Base-by-base conservation (phyloP, 2,329 filamentous ascomycete genomes). In the Coniochaeta ligniaria region DNA sequence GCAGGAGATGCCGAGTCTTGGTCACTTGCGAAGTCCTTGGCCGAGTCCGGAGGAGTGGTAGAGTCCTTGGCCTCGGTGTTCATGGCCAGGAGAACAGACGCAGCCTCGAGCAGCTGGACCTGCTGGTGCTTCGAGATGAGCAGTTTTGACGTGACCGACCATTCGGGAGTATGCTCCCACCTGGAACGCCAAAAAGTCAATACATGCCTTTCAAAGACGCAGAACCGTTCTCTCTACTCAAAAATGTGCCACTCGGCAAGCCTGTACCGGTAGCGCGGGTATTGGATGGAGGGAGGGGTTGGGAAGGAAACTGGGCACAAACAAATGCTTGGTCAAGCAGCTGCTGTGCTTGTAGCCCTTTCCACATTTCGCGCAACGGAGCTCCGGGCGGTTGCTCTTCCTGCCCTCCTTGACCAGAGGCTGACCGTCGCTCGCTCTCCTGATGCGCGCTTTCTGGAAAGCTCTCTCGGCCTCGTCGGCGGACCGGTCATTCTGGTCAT, bases 271-370 rank as follows among this genome's bases (percentile, higher is more conserved):
- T 22, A 26, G 56, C 54, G 35, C n/a, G n/a, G 41, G 26, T 45
- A 31, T 22, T 11, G 54, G 6, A 63, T 70, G 73, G 69, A 72
- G 68, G 69, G 66, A 69, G 71, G 73, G 67, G 60, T 64, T 65
- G 65, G 64, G 68, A 67, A 67, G 66, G 67, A 67, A 65, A 69
- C 60, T 66, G 86, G 83, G 80, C 83, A 96, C 95, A 86, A 88
- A 98, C 95, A 97, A 89, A 88, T 99, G 95, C 86, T 98, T 99
- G 75, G 91, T 96, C 83, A 99, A 87, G 87, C 95, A 99, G 82
- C 95, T 98, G 87, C 93, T 96, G 84, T 99, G 95, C 87, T 99
- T 99, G 86, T 99, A 99, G 79, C 92, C 92, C 84, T 99, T 99
- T 77, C 94, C 94, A 82, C 95, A 99, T 78, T 93, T 94, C 74